Percentiles rank a stretch among this genome's conserved stretches.
phyloP scores from a whole-genome alignment of 106 monocot species.

The Allium cepa region DNA sequence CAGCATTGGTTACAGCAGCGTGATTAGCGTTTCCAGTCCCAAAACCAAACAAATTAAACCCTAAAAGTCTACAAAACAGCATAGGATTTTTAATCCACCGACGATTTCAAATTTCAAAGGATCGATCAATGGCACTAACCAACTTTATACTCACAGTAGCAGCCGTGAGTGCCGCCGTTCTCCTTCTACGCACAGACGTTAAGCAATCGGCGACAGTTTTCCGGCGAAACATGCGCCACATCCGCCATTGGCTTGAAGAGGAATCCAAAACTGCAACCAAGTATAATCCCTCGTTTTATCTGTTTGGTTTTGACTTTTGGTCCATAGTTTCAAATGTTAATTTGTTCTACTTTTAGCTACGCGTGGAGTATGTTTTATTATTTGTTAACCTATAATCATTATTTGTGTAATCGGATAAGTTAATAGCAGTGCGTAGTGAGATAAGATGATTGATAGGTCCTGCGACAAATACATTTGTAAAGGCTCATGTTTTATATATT shows the following conservation, averaged over 20 bases:
- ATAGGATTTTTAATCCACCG: no score
- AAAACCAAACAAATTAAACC: no score
- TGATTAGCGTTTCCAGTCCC: no score
- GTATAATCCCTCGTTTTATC: not conserved
- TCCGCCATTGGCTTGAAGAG: constrained; percentile 75
- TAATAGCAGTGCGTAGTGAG: not conserved
- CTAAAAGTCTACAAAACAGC: no score
- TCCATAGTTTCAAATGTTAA: not conserved
- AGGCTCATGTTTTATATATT: not conserved
- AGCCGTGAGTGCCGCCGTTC: constrained; percentile 66
- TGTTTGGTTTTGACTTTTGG: not conserved
- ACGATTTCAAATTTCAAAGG: not conserved
- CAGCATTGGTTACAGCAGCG: no score
- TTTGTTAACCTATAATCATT: no score
- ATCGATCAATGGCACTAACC: constrained; percentile 60
- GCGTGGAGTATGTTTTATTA: not conserved
- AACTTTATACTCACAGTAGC: constrained; percentile 83
- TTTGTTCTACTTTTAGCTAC: not conserved
- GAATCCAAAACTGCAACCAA: constrained; percentile 34
- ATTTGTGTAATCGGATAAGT: no score
- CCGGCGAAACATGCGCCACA: constrained; percentile 75
- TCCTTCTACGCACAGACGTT: constrained; percentile 70
- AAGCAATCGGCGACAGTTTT: constrained; percentile 76
- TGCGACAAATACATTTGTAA: not conserved
- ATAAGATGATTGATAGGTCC: not conserved